phyloP scores from a whole-genome alignment of 2,329 filamentous ascomycete genomes.

The Rugonectria rugulosa region DNA sequence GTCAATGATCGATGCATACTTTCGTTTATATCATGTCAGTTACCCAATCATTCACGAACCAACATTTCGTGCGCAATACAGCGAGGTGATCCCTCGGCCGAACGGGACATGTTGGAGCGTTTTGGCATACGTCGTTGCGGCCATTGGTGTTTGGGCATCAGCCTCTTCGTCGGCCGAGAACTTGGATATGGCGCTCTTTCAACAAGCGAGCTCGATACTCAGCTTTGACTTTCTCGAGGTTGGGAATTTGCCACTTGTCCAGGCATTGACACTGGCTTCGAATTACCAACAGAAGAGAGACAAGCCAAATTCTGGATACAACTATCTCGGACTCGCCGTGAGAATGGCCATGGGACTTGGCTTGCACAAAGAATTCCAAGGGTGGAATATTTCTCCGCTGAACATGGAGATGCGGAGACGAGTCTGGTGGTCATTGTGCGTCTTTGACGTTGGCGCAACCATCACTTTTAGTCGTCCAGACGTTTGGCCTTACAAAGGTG shows the following conservation, averaged over 20 bases:
- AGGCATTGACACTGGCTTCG: constrained; percentile 52
- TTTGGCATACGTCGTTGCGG: constrained; percentile 45
- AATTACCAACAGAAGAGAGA: constrained; percentile 61
- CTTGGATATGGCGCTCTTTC: constrained; percentile 40
- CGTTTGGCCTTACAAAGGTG: constrained; percentile 49
- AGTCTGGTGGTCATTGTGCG: constrained; percentile 50
- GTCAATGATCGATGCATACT: constrained; percentile 46
- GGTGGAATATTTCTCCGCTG: constrained; percentile 42
- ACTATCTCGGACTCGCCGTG: constrained; percentile 58
- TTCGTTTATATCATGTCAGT: constrained; percentile 52
- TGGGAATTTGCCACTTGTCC: constrained; percentile 54
- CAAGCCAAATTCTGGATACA: constrained; percentile 60
- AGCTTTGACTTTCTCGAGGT: constrained; percentile 53
- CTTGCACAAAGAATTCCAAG: constrained; percentile 54
- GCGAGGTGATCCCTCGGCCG: constrained; percentile 43
- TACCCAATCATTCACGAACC: constrained; percentile 57
- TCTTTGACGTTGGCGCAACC: constrained; percentile 57
- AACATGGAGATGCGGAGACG: constrained; percentile 47
- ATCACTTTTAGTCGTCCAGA: constrained; percentile 47
- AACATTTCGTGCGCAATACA: constrained; percentile 46
- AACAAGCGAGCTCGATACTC: constrained; percentile 43
- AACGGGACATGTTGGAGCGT: constrained; percentile 42
- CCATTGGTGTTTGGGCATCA: constrained; percentile 47
- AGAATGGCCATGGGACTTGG: constrained; percentile 59
- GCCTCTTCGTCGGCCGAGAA: constrained; percentile 28